Evolutionary conservation across 2,329 filamentous ascomycete species (phyloP), one percentile per base, ranked within the genome.

Genomic region (Ophiostoma novo-ulmi): DNA sequence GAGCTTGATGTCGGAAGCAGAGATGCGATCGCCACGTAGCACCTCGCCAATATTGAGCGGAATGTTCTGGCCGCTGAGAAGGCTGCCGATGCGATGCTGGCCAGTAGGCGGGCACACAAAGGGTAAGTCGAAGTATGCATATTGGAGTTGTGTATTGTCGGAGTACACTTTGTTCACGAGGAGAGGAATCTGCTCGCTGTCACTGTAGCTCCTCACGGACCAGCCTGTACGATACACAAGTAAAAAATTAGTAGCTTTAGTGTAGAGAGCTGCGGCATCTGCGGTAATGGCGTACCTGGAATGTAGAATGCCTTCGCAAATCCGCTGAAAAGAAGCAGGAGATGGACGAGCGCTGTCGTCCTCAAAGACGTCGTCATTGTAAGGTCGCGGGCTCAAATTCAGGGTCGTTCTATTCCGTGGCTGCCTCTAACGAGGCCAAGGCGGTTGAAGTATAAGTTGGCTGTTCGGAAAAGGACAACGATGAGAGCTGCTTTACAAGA

Each of bases 151-250:
- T 8, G 91, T 95, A 76, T 91, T 89, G 80, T 96, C 93, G 70
- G 92, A 96, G 80, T 94, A 96, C 76, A 94, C 89, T 79, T 97
- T 97, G 82, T 97, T 97, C 74, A 95, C 91, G 70, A 94, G 88
- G n/a, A 97, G 84, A 0, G 93, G 92, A 55, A 97, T 90, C 13
- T 88, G 83, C 75, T 96, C 91, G 78, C 88, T 86, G 74, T 93
- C 87, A 74, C 85, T 85, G 78, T 96, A 96, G 77, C 88, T 92
- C 77, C 89, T 91, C 77, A 94, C 88, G 6, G 93, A 96, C 85
- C 91, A 95, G 75, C 93, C 93, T 85, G 74, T 22, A 22, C 67
- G 38, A n/a, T 36, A 74, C 69, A 74, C 48, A 26, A 26, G 52
- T 58, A 14, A 5, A 67, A 14, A 67, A 64, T 72, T 36, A 70